A percentile compares a stretch with the other conserved stretches of the same genome.
These are phyloP conservation scores for Elaeagnus macrophylla DNA, from an alignment of 306 rosid species.

Conservation along the genomic window DNA sequence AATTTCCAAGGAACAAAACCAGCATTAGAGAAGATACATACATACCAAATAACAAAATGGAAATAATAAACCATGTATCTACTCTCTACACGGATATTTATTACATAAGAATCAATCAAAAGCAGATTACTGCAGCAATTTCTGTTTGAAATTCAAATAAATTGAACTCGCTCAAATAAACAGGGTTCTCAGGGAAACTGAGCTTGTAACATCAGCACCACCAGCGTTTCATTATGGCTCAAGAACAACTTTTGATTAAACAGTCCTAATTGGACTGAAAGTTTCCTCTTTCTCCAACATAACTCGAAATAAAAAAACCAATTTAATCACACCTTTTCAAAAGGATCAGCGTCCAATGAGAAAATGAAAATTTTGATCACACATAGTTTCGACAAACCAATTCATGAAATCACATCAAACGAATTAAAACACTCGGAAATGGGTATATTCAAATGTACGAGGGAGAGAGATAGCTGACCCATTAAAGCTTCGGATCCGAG, in stretches of 20 bases:
- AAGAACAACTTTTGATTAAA: not conserved
- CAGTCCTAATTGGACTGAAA: not conserved
- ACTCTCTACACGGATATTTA: not conserved
- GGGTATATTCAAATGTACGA: not conserved
- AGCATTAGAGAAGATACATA: not conserved
- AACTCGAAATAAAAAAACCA: not conserved
- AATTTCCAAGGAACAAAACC: not conserved
- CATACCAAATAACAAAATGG: not conserved
- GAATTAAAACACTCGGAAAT: not conserved
- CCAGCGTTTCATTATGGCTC: not conserved
- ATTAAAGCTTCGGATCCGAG: conserved; percentile 94
- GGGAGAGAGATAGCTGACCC: conserved; percentile 37
- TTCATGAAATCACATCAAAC: conserved; percentile 1
- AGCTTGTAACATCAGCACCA: not conserved
- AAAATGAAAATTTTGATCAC: too few relatives aligned
- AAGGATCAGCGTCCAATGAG: not conserved
- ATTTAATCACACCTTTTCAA: not conserved
- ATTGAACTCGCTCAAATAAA: too few relatives aligned
- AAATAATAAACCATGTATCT: not conserved
- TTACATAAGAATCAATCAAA: not conserved
- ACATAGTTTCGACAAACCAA: not conserved
- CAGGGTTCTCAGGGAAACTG: not conserved
- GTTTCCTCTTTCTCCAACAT: not conserved
- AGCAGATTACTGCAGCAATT: not conserved
- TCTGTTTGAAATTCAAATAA: not conserved